These are phyloP conservation scores for Venturia pyrina DNA, from an alignment of 2,329 filamentous ascomycete species.

Conservation along the genomic window DNA sequence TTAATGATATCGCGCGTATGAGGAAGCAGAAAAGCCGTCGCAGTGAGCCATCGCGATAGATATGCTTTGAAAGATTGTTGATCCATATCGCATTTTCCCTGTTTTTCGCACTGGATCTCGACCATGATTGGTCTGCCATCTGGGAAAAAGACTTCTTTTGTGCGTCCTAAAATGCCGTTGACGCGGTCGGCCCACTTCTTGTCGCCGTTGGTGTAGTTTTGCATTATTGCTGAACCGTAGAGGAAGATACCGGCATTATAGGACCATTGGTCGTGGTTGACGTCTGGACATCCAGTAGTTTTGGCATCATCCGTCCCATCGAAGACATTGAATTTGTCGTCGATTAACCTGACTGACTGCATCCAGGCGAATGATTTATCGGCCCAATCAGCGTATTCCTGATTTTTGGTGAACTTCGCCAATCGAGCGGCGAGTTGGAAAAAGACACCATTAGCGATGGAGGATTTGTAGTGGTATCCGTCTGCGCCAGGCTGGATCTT, in stretches of 20 bases:
- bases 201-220: conserved; percentile 36
- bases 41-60: conserved; percentile 52
- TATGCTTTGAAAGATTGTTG: conserved; percentile 71
- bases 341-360: conserved; percentile 43
- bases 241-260: conserved; percentile 49
- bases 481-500: conserved; percentile 36
- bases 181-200: conserved; percentile 47
- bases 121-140: conserved; percentile 45
- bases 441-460: conserved; percentile 43
- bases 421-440: conserved; percentile 38
- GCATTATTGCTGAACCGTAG: conserved; percentile 46
- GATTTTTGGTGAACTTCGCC: conserved; percentile 26
- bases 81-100: conserved; percentile 55
- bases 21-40: conserved; percentile 34
- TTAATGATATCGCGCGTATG: conserved; percentile 29
- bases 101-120: conserved; percentile 57
- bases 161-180: conserved; percentile 46
- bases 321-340: conserved; percentile 39
- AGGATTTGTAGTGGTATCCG: conserved; percentile 33
- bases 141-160: conserved; percentile 42
- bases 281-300: conserved; percentile 31
- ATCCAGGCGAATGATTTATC: conserved; percentile 27
- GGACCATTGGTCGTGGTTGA: conserved; percentile 45
- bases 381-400: conserved; percentile 56
- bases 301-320: conserved; percentile 32